phyloP scores from a whole-genome alignment of 768 basidiomycete genomes.

The Mycena alexandri region DNA sequence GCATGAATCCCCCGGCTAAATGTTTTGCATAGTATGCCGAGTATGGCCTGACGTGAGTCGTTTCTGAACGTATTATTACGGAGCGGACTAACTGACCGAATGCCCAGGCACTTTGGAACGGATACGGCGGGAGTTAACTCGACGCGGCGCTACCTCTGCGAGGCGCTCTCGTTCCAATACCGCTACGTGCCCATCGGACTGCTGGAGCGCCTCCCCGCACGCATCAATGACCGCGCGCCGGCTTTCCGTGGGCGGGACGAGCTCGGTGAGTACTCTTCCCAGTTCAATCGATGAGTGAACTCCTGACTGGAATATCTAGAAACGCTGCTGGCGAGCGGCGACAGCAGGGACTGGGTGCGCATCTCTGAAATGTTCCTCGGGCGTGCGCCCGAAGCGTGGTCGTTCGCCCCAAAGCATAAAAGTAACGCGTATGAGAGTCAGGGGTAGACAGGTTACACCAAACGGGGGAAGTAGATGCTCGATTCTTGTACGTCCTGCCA shows the following conservation, averaged over 20 bases:
- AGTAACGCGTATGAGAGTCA: constrained; percentile 86
- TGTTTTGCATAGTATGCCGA: constrained; percentile 75
- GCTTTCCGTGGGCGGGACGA: constrained; percentile 90
- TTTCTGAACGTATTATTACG: neutral
- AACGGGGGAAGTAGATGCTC: too few species aligned
- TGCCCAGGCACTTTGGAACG: constrained; percentile 87
- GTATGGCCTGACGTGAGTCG: constrained; percentile 79
- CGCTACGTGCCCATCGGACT: constrained; percentile 96
- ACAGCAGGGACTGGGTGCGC: constrained; percentile 91
- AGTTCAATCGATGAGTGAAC: neutral
- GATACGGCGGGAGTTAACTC: constrained; percentile 93
- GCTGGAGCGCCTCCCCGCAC: constrained; percentile 82
- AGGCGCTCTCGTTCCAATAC: constrained; percentile 95
- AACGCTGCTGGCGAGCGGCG: constrained; percentile 83
- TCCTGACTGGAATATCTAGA: constrained; percentile 58
- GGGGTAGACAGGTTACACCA: constrained; percentile 58
- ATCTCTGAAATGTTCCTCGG: constrained; percentile 97
- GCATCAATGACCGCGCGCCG: constrained; percentile 92
- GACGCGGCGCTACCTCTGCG: constrained; percentile 93
- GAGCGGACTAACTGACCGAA: too few species aligned
- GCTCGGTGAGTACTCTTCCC: constrained; percentile 70
- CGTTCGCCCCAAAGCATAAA: constrained; percentile 94
- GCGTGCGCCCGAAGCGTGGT: constrained; percentile 84
- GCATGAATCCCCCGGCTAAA: too few species aligned
- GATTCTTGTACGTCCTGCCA: too few species aligned